Conservation (phyloP, 345 rosid species). For the Trapa incisa region DNA sequence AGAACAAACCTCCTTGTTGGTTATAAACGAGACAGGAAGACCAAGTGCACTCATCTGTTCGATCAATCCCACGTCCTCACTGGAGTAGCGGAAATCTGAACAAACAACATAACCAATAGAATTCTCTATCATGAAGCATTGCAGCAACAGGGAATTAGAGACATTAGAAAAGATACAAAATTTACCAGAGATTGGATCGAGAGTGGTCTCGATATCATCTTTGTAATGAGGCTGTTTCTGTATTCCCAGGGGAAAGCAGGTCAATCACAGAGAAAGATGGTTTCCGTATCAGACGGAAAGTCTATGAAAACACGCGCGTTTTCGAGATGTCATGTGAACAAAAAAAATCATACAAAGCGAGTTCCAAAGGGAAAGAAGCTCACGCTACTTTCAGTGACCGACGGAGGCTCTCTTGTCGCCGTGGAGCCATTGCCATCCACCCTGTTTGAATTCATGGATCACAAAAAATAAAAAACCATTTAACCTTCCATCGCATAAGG, state of each 20-base stretch:
- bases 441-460: conserved; percentile 23
- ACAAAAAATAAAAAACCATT: too few species aligned
- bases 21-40: conserved; percentile 65
- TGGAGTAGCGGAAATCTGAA: conserved; percentile 18
- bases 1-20: conserved; percentile 47
- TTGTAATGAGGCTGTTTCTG: conserved; percentile 21
- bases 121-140: conserved; percentile 4
- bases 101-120: background rate
- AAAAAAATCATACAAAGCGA: too few species aligned
- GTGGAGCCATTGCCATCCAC: conserved; percentile 28
- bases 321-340: background rate
- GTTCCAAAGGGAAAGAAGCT: conserved; percentile 6
- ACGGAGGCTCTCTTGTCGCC: conserved; percentile 19
- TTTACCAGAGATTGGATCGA: conserved; percentile 18
- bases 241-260: background rate
- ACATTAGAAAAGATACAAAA: conserved; percentile 2
- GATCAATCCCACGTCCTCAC: conserved; percentile 32
- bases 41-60: conserved; percentile 57
- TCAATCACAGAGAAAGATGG: background rate
- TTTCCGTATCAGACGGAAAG: background rate
- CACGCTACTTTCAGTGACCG: conserved; percentile 22
- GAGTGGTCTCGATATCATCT: conserved; percentile 15
- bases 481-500: too few species aligned
- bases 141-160: background rate
- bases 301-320: background rate